phyloP scores from a whole-genome alignment of 192 early-diverging fungal genomes.

The Gamsiella multidivaricata region DNA sequence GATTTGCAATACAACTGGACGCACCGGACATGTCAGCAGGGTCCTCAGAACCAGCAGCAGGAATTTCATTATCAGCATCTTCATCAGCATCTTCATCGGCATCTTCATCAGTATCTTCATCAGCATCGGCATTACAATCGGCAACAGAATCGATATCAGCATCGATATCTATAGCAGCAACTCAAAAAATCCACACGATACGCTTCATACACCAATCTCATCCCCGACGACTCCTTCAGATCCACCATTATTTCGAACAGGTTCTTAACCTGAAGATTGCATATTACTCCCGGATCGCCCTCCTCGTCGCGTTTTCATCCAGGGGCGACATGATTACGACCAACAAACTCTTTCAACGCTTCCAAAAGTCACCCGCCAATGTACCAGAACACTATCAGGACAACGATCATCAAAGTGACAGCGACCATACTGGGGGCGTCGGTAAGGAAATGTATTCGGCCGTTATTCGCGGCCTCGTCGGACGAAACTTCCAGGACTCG shows the following conservation, averaged over 20 bases:
- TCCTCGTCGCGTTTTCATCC: constrained; percentile 27
- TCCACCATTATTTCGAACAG: constrained; percentile 45
- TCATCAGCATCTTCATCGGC: not conserved
- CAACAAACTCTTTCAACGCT: constrained; percentile 16
- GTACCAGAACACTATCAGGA: not conserved
- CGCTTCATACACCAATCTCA: constrained; percentile 19
- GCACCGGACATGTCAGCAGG: too few species aligned
- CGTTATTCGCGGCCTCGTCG: constrained; percentile 37
- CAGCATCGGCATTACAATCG: not conserved
- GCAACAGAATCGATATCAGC: not conserved
- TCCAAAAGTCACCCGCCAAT: not conserved
- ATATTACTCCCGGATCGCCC: constrained; percentile 30
- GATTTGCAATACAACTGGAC: too few species aligned
- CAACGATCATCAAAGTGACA: not conserved
- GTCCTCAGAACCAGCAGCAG: too few species aligned
- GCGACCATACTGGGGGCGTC: not conserved
- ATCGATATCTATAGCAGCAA: not conserved
- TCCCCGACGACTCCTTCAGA: constrained; percentile 29
- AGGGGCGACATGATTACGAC: constrained; percentile 35
- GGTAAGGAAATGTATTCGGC: constrained; percentile 54
- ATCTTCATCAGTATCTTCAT: constrained; percentile 2
- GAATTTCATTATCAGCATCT: not conserved
- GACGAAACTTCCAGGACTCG: constrained; percentile 25
- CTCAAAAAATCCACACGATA: not conserved
- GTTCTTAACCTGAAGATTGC: constrained; percentile 17